Evolutionary conservation across 177 flowering plant genomes (phyloP), one percentile per base, ranked within the genome.

Genomic region (Vitis hybrid): DNA sequence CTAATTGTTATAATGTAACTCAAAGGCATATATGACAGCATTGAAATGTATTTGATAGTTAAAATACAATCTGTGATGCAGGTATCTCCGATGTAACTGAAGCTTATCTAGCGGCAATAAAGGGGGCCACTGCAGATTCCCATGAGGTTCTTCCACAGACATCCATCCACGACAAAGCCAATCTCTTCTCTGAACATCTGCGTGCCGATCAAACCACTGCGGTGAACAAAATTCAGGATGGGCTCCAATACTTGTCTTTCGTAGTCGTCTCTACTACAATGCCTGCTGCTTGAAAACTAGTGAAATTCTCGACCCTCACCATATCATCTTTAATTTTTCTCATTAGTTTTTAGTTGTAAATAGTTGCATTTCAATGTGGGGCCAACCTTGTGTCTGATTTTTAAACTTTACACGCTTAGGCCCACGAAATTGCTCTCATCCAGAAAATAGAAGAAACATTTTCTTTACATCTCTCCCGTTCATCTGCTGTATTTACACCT

Each of bases 1-100:
- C 0, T 6, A 5, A 5, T 35, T 35, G 46, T 35, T 35, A 35
- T 6, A 35, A 35, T 35, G 7, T 6, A 35, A 0, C 46, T 35
- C 7, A 35, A 0, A 35, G 46, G 46, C 46, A 35, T 35, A 35
- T 35, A 35, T 35, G 5, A 35, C 40, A 35, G 7, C 46, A 35
- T 35, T 5, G 46, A 35, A 0, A 35, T 35, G 5, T 35, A 11
- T 60, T 32, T 60, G 63, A 60, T 30, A 30, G 11, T 27, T 60
- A 52, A 61, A 4, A 50, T 24, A 49, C 11, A 13, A 13, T 66
- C 13, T 35, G 4, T 64, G 46, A 1, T 11, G 52, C 89, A 96
- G 97, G 97, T 69, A 86, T 96, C 70, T 85, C 95, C 12, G 98
- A 96, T 69, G 95, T 96, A 3, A 82, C 85, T 11, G 98, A 87